Evolutionary conservation across 2,329 filamentous ascomycete genomes (phyloP).

Genomic region (Lasiodiplodia sp.): DNA sequence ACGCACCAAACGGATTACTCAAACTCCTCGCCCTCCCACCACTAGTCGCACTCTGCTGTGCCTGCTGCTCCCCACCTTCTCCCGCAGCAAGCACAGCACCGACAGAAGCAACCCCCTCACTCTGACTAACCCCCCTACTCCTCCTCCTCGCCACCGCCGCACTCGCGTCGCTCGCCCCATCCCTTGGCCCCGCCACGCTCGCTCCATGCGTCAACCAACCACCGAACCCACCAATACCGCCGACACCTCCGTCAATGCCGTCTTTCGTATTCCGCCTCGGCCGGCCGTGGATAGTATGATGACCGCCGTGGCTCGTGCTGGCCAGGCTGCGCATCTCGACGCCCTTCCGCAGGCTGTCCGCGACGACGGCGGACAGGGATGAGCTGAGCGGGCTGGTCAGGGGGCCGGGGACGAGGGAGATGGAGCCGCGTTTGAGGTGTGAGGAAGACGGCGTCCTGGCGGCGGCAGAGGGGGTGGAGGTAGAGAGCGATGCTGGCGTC

Average conservation of each 20-base stretch:
- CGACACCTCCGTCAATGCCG: not conserved
- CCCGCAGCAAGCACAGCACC: not conserved
- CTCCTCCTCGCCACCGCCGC: not conserved
- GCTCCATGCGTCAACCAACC: slow-evolving; percentile 2
- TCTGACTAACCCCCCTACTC: slow-evolving; percentile 9
- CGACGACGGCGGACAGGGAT: slow-evolving; percentile 68
- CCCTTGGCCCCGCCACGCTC: slow-evolving; percentile 21
- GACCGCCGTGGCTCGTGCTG: not conserved
- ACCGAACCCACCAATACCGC: not conserved
- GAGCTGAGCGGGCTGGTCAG: slow-evolving; percentile 67
- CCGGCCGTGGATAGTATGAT: not conserved
- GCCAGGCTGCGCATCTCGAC: slow-evolving; percentile 33
- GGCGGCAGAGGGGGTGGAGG: not conserved
- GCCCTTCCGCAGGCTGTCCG: slow-evolving; percentile 68
- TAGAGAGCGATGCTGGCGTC: not conserved
- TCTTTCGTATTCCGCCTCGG: not conserved
- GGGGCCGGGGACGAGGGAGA: slow-evolving; percentile 47
- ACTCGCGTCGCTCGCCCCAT: not conserved
- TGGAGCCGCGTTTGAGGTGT: slow-evolving; percentile 44
- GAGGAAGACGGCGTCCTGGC: slow-evolving; percentile 33
- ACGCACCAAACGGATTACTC: slow-evolving; percentile 32
- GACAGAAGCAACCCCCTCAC: not conserved
- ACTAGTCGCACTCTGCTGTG: not conserved
- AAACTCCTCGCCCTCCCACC: slow-evolving; percentile 21
- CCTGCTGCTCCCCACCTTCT: slow-evolving; percentile 18